Conservation (phyloP, 371 early-diverging fungal species). For the Zancudomyces culisetae region DNA sequence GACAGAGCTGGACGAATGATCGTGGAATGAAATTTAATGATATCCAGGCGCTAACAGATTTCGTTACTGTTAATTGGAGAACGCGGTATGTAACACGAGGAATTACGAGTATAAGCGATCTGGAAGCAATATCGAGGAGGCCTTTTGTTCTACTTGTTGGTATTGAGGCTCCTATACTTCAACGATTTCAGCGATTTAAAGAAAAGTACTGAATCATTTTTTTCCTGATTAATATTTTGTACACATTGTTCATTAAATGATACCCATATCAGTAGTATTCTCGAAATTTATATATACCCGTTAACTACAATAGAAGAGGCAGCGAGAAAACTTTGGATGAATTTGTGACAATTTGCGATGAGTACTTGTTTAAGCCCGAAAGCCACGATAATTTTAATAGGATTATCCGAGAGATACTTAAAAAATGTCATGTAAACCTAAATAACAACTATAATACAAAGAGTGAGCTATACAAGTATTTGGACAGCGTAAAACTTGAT, state of each 20-base stretch:
- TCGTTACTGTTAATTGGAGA: constrained; percentile 46
- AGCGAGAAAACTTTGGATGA: not conserved
- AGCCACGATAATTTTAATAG: not conserved
- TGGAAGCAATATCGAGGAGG: constrained; percentile 41
- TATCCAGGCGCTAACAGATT: constrained; percentile 29
- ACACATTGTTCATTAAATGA: too few relatives aligned
- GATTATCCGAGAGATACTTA: constrained; percentile 2
- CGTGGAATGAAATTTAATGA: constrained; percentile 17
- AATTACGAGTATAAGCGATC: constrained; percentile 22
- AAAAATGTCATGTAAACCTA: not conserved
- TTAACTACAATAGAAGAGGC: not conserved
- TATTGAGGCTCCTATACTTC: constrained; percentile 54
- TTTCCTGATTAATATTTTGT: too few relatives aligned
- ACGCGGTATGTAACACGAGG: constrained; percentile 49
- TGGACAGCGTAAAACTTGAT: not conserved
- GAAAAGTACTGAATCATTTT: too few relatives aligned
- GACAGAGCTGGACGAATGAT: not conserved
- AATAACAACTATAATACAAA: not conserved
- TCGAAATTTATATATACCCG: too few relatives aligned
- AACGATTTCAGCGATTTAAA: constrained; percentile 40
- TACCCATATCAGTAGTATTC: too few relatives aligned
- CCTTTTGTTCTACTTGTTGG: constrained; percentile 72
- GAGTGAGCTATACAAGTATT: not conserved
- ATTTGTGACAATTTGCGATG: not conserved
- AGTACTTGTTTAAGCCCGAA: not conserved